Evolutionary conservation across 2,329 filamentous ascomycete genomes (phyloP).

Genomic region (Aspergillus quadrilineatus): DNA sequence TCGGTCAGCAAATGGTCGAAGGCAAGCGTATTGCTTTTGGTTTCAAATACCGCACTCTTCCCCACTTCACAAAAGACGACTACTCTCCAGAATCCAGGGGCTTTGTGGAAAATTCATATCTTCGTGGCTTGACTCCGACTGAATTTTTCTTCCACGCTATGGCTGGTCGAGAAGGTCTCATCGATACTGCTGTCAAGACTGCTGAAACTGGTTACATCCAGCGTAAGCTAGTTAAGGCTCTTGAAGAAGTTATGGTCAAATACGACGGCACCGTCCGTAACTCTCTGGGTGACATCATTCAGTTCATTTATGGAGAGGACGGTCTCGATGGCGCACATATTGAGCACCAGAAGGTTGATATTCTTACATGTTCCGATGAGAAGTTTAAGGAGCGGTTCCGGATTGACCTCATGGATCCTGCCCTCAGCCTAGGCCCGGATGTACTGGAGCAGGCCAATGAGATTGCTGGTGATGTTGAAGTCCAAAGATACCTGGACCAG

Average conservation of each 20-base stretch:
- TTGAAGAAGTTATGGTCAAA: conserved; percentile 96
- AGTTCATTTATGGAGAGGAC: conserved; percentile 97
- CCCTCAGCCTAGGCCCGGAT: conserved; percentile 62
- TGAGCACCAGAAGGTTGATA: conserved; percentile 86
- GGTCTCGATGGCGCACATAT: conserved; percentile 91
- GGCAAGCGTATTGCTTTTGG: conserved; percentile 98
- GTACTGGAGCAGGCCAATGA: conserved; percentile 84
- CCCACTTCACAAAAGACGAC: conserved; percentile 98
- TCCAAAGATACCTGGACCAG: conserved; percentile 80
- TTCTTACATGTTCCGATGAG: conserved; percentile 74
- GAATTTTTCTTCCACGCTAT: conserved; percentile 99
- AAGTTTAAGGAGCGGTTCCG: conserved; percentile 80
- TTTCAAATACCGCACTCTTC: conserved; percentile 95
- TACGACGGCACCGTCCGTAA: conserved; percentile 98
- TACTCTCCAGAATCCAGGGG: conserved; percentile 96
- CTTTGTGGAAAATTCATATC: conserved; percentile 98
- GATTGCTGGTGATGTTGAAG: conserved; percentile 80
- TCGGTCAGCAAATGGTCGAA: conserved; percentile 97
- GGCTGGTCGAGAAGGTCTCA: conserved; percentile 99
- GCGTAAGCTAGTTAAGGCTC: conserved; percentile 93
- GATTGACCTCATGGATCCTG: conserved; percentile 78
- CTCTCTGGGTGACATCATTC: conserved; percentile 91
- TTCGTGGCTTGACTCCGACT: conserved; percentile 88
- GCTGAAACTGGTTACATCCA: conserved; percentile 99
- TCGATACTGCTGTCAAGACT: conserved; percentile 98